Evolutionary conservation across 2,329 filamentous ascomycete species (phyloP).

Genomic region (Pestalotiopsis sp.): DNA sequence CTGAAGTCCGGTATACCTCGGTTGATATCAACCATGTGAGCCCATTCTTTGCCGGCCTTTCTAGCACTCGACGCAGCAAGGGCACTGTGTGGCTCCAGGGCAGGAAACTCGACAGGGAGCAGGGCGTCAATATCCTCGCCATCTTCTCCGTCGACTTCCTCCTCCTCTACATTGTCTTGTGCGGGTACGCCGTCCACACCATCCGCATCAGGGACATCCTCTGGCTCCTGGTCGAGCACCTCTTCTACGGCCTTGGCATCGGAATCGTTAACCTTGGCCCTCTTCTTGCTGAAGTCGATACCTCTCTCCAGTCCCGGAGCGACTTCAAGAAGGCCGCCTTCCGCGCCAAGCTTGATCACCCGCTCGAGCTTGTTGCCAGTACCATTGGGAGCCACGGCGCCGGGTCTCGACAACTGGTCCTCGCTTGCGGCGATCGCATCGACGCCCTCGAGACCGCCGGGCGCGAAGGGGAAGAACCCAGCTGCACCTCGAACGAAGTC

Average conservation of each 20-base stretch:
- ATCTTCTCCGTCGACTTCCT: conserved; percentile 40
- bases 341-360: conserved; percentile 78
- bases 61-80: conserved; percentile 71
- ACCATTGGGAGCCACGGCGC: conserved; percentile 43
- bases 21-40: conserved; percentile 96
- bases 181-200: conserved; percentile 17
- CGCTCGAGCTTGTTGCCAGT: conserved; percentile 66
- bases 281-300: conserved; percentile 66
- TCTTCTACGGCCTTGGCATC: conserved; percentile 61
- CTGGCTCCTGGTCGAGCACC: conserved; percentile 50
- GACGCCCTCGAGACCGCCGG: conserved; percentile 83
- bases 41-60: conserved; percentile 85
- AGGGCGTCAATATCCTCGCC: conserved; percentile 77
- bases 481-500: conserved; percentile 93
- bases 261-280: conserved; percentile 55
- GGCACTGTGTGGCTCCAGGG: conserved; percentile 79
- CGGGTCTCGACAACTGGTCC: conserved; percentile 65
- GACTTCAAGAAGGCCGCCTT: conserved; percentile 76
- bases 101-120: conserved; percentile 88
- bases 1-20: conserved; percentile 91
- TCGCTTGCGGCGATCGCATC: conserved; percentile 84
- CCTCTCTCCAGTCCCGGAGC: conserved; percentile 83
- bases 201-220: conserved; percentile 15
- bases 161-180: conserved; percentile 25
- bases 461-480: conserved; percentile 92